Evolutionary conservation across 306 rosid genomes (phyloP).

Genomic region (Prunus mira): DNA sequence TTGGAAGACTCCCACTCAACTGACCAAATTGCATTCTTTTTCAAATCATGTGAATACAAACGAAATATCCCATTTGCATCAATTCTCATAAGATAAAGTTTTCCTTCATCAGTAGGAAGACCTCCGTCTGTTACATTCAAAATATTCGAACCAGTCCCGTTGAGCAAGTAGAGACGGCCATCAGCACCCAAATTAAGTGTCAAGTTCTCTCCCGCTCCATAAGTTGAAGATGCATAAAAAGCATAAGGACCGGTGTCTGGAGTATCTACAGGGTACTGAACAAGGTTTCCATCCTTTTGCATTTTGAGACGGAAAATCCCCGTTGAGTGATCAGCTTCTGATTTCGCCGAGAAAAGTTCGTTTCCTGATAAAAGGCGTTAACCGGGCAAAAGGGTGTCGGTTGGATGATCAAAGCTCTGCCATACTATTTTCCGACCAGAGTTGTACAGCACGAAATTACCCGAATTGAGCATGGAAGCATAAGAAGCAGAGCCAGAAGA

Average conservation of each 20-base stretch:
- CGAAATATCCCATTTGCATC: no score
- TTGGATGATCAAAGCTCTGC: neutral
- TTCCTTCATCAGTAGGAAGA: neutral
- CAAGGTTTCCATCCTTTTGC: no score
- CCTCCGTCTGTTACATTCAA: neutral
- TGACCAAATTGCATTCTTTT: no score
- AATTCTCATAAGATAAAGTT: neutral
- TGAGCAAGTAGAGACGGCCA: no score
- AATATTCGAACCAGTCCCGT: neutral
- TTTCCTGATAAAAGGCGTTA: neutral
- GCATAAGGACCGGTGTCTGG: rapidly evolving
- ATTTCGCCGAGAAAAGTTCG: neutral
- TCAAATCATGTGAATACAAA: no score
- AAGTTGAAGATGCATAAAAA: no score
- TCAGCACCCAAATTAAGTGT: no score
- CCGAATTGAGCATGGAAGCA: slow-evolving; percentile 23
- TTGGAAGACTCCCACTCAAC: no score
- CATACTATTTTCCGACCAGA: no score
- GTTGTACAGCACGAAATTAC: no score
- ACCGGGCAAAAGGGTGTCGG: slow-evolving; percentile 1
- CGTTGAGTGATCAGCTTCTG: slow-evolving; percentile 13
- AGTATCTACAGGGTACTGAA: neutral
- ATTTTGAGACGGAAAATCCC: slow-evolving; percentile 9
- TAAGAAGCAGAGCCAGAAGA: neutral
- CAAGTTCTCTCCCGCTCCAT: no score